Evolutionary conservation across 768 basidiomycete species (phyloP).

Genomic region (Multifurca ochricompacta): DNA sequence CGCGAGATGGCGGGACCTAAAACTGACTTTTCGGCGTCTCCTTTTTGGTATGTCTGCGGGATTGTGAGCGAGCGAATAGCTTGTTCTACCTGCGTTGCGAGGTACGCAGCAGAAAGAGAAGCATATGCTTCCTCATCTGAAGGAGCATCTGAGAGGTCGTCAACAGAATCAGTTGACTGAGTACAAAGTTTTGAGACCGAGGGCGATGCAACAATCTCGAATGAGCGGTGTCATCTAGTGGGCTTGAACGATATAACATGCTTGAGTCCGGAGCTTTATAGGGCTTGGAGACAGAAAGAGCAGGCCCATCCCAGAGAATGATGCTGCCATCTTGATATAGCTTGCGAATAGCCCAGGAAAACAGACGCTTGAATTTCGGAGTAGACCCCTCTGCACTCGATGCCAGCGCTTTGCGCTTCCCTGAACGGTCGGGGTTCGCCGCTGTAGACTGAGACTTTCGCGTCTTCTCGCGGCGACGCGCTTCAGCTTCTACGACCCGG

Average conservation of each 20-base stretch:
- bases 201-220: slow-evolving; percentile 19
- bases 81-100: slow-evolving; percentile 41
- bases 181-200: not conserved
- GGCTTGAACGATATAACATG: slow-evolving; percentile 42
- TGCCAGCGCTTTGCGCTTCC: slow-evolving; percentile 6
- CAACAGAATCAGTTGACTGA: slow-evolving; percentile 34
- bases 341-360: slow-evolving; percentile 54
- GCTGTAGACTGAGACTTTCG: slow-evolving; percentile 36
- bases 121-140: slow-evolving; percentile 60
- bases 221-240: slow-evolving; percentile 20
- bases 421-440: slow-evolving; percentile 20
- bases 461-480: slow-evolving; percentile 44
- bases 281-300: slow-evolving; percentile 29
- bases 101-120: slow-evolving; percentile 44
- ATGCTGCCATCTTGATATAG: slow-evolving; percentile 67
- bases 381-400: not conserved
- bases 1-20: slow-evolving; percentile 17
- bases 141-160: slow-evolving; percentile 53
- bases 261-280: slow-evolving; percentile 11
- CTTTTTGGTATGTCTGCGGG: slow-evolving; percentile 2
- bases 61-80: slow-evolving; percentile 35
- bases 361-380: slow-evolving; percentile 58
- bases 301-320: slow-evolving; percentile 63
- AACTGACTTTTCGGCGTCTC: not conserved
- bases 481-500: slow-evolving; percentile 56